These are phyloP conservation scores for Dunaliella sp. DNA, from an alignment of 139 green algal species.

Conservation along the genomic window DNA sequence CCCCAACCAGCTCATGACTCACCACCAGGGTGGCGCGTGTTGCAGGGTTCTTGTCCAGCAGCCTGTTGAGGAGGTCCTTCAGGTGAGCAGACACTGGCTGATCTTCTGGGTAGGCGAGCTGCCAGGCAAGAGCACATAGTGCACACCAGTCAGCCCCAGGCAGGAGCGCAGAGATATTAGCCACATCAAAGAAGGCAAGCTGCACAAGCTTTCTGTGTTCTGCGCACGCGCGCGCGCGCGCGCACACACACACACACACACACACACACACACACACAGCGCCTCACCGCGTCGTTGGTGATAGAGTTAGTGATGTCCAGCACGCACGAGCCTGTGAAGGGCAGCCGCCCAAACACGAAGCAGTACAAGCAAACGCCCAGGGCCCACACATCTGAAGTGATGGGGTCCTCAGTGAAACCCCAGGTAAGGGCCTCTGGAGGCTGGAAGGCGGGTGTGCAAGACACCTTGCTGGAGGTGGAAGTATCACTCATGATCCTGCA, in stretches of 20 bases:
- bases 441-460: constrained; percentile 39
- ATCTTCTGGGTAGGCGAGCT: constrained; percentile 29
- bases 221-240: no score
- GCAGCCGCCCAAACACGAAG: constrained; percentile 73
- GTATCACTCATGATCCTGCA: constrained; percentile 31
- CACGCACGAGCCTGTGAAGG: constrained; percentile 55
- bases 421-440: constrained; percentile 10
- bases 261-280: neutral
- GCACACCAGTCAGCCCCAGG: neutral
- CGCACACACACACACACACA: neutral
- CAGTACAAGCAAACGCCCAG: constrained; percentile 78
- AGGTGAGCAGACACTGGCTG: constrained; percentile 24
- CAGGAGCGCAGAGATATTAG: no score
- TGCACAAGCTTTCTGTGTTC: no score
- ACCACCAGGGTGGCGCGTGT: constrained; percentile 69
- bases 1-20: no score
- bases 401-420: constrained; percentile 19
- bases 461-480: no score
- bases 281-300: constrained; percentile 12
- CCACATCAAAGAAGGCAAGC: no score
- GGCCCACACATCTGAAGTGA: constrained; percentile 77
- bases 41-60: constrained; percentile 79
- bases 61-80: constrained; percentile 60
- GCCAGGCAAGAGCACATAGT: constrained; percentile 8
- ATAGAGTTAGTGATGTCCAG: constrained; percentile 54